Conservation (phyloP, 805 yeast species). For the Barnettozyma botsteinii region DNA sequence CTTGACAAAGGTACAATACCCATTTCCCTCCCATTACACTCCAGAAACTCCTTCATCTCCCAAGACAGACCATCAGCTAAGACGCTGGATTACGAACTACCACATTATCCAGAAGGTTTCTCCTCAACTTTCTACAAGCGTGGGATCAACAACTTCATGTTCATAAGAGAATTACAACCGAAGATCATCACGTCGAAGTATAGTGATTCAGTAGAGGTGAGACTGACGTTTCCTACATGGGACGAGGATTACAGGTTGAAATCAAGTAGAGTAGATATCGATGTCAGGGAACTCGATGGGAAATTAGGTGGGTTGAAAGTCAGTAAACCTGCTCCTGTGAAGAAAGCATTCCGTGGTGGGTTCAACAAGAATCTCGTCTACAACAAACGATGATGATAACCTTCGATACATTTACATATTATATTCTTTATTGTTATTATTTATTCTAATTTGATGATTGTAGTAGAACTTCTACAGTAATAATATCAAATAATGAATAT, state of each 20-base stretch:
- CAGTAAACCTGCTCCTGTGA: constrained; percentile 6
- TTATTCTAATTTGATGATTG: neutral
- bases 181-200: constrained; percentile 38
- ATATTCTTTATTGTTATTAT: neutral
- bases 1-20: constrained; percentile 1
- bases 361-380: constrained; percentile 1
- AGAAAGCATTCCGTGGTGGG: constrained; percentile 9
- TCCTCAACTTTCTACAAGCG: constrained; percentile 44
- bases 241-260: constrained; percentile 27
- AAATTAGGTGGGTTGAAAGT: constrained; percentile 26
- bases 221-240: constrained; percentile 34
- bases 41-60: neutral
- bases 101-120: constrained; percentile 41
- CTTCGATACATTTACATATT: neutral
- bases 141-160: constrained; percentile 45
- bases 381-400: neutral
- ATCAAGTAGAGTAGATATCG: constrained; percentile 37
- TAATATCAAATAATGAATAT: too few species aligned
- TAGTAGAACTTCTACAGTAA: too few species aligned
- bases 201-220: constrained; percentile 35
- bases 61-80: constrained; percentile 4
- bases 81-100: constrained; percentile 13
- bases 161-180: constrained; percentile 43
- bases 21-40: constrained; percentile 3
- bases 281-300: constrained; percentile 37